Evolutionary conservation across 2,329 filamentous ascomycete genomes (phyloP).

Genomic region (Diplodia sapinea): DNA sequence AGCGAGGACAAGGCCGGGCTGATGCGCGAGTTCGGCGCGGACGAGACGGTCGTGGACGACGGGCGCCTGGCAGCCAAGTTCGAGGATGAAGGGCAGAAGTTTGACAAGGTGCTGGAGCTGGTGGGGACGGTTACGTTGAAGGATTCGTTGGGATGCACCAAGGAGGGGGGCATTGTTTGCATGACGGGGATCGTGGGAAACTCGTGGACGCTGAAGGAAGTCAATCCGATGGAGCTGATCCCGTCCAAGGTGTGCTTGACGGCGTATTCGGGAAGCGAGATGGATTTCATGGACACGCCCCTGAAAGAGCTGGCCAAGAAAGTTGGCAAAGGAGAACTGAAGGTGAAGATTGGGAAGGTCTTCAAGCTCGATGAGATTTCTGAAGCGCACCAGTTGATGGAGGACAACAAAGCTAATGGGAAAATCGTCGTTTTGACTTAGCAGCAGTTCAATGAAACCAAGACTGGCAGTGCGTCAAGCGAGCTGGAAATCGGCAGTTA

Average conservation of each 20-base stretch:
- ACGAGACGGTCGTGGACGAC: constrained; percentile 54
- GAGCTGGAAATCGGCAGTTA: neutral
- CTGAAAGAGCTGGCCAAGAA: constrained; percentile 48
- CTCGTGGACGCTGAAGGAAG: constrained; percentile 48
- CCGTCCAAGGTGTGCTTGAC: constrained; percentile 51
- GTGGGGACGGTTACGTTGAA: constrained; percentile 51
- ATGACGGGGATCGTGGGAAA: constrained; percentile 56
- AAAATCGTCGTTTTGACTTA: constrained; percentile 52
- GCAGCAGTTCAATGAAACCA: neutral
- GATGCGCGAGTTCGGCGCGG: constrained; percentile 49
- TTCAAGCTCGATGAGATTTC: constrained; percentile 55
- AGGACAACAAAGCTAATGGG: constrained; percentile 51
- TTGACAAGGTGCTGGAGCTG: constrained; percentile 56
- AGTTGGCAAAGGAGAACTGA: constrained; percentile 49
- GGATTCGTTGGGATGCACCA: constrained; percentile 53
- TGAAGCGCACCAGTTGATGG: constrained; percentile 55
- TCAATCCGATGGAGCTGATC: constrained; percentile 53
- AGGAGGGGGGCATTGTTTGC: constrained; percentile 51
- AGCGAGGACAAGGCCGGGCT: constrained; percentile 41
- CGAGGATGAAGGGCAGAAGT: constrained; percentile 40
- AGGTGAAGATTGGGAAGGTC: constrained; percentile 50
- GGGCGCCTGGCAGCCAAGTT: constrained; percentile 50
- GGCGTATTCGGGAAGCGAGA: constrained; percentile 45
- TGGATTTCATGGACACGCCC: constrained; percentile 52
- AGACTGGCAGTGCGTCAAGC: neutral